A percentile compares a stretch with the other conserved stretches of the same genome.
phyloP scores from a whole-genome alignment of 164 flowering plant genomes.

The Piper betle region DNA sequence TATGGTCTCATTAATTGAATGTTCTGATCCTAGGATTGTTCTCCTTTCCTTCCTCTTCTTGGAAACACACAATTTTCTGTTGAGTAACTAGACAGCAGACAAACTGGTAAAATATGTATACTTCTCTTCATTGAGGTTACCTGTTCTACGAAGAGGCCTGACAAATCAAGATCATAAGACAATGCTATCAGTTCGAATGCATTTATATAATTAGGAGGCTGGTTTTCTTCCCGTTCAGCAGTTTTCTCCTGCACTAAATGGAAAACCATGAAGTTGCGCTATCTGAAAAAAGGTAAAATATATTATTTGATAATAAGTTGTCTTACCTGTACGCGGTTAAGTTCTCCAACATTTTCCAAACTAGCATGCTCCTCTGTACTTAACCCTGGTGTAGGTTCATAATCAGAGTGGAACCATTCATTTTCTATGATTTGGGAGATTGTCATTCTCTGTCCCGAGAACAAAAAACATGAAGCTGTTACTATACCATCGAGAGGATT shows the following conservation, averaged over 20 bases:
- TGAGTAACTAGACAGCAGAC: not conserved
- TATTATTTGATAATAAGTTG: not conserved
- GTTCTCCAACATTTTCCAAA: conserved; percentile 41
- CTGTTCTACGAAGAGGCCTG: conserved; percentile 43
- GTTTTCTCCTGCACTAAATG: conserved; percentile 14
- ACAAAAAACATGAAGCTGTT: not conserved
- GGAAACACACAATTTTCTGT: not conserved
- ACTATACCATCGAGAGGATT: not conserved
- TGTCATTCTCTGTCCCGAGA: conserved; percentile 38
- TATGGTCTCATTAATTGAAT: conserved; percentile 43
- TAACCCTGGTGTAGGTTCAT: conserved; percentile 25
- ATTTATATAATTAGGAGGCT: conserved; percentile 26
- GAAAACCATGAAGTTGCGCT: not conserved
- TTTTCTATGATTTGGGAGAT: conserved; percentile 47
- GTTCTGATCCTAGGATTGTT: conserved; percentile 45
- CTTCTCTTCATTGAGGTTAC: conserved; percentile 13
- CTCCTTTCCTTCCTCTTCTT: conserved; percentile 41
- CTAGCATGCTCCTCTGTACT: conserved; percentile 18
- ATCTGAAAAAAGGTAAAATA: not conserved
- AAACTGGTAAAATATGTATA: not conserved
- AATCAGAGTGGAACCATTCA: conserved; percentile 50
- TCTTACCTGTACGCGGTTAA: conserved; percentile 31
- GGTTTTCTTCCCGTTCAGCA: conserved; percentile 7
- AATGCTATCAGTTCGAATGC: conserved; percentile 41
- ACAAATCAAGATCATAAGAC: conserved; percentile 32